Conservation (phyloP, 805 yeast species). For the Starmera amethionina region DNA sequence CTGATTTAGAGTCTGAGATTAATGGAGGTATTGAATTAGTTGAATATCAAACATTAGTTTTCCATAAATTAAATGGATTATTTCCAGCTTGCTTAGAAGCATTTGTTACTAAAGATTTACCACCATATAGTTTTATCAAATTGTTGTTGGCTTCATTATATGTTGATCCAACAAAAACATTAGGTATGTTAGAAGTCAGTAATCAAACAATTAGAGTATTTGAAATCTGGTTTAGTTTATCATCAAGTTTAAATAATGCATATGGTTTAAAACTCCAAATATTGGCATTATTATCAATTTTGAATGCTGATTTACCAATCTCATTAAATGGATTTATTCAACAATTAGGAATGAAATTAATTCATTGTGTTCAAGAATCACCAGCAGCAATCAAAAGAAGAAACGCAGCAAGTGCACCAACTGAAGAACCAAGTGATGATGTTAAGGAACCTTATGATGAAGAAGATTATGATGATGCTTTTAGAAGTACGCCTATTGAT, state of each 20-base stretch:
- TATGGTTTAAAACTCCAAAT: slow-evolving; percentile 69
- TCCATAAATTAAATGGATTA: slow-evolving; percentile 8
- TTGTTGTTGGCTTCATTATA: slow-evolving; percentile 53
- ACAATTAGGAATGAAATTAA: slow-evolving; percentile 42
- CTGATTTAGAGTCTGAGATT: slow-evolving; percentile 21
- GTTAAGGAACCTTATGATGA: slow-evolving; percentile 18
- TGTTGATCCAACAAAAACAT: slow-evolving; percentile 47
- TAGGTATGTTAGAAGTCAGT: slow-evolving; percentile 38
- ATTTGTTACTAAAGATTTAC: slow-evolving; percentile 19
- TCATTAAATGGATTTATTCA: slow-evolving; percentile 27
- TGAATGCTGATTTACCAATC: slow-evolving; percentile 30
- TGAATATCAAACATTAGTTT: slow-evolving; percentile 12
- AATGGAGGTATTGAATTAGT: slow-evolving; percentile 25
- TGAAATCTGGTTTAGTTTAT: slow-evolving; percentile 53
- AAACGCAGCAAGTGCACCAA: slow-evolving; percentile 29
- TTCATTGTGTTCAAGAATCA: slow-evolving; percentile 42
- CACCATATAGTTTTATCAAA: slow-evolving; percentile 42
- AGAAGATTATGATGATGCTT: slow-evolving; percentile 51
- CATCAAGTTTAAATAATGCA: slow-evolving; percentile 46
- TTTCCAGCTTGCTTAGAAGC: slow-evolving; percentile 6
- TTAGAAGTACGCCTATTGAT: slow-evolving; percentile 74
- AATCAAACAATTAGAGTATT: slow-evolving; percentile 41
- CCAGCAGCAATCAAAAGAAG: slow-evolving; percentile 64
- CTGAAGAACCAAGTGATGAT: slow-evolving; percentile 13
- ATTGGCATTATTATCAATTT: slow-evolving; percentile 51